Evolutionary conservation across 1,284 basidiomycete species (phyloP).

Genomic region (Marasmius oreades): DNA sequence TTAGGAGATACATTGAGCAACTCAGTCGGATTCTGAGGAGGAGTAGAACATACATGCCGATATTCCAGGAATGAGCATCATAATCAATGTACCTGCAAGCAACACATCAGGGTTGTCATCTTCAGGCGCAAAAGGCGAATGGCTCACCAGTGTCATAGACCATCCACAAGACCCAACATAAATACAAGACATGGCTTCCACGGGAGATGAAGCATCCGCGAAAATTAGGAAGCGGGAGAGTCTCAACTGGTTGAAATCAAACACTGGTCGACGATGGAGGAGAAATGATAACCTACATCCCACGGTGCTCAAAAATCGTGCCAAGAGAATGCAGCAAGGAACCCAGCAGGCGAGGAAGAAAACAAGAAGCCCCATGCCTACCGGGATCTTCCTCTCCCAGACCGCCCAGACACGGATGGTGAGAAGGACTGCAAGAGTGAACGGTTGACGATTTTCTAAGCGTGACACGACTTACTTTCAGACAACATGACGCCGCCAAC

Average conservation of each 20-base stretch:
- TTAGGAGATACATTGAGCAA: too few species aligned
- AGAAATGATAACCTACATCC: not conserved
- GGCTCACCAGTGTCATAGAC: not conserved
- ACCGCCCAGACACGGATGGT: not conserved
- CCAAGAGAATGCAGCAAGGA: not conserved
- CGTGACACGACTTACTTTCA: not conserved
- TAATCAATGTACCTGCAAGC: too few species aligned
- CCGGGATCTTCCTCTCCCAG: not conserved
- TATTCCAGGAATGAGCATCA: too few species aligned
- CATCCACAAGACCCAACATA: not conserved
- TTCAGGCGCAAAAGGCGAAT: too few species aligned
- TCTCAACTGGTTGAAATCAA: not conserved
- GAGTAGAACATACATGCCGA: too few species aligned
- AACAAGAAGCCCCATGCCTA: not conserved
- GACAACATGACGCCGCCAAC: not conserved
- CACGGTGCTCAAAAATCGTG: not conserved
- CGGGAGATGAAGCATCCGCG: conserved; percentile 1
- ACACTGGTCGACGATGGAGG: not conserved
- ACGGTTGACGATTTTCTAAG: too few species aligned
- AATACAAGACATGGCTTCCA: not conserved
- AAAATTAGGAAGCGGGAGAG: not conserved
- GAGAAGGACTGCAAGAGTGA: not conserved
- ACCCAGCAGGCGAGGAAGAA: not conserved
- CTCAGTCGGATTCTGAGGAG: too few species aligned
- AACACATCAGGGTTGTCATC: too few species aligned